phyloP scores from a whole-genome alignment of 2,329 filamentous ascomycete species.

The Diaporthe eres region DNA sequence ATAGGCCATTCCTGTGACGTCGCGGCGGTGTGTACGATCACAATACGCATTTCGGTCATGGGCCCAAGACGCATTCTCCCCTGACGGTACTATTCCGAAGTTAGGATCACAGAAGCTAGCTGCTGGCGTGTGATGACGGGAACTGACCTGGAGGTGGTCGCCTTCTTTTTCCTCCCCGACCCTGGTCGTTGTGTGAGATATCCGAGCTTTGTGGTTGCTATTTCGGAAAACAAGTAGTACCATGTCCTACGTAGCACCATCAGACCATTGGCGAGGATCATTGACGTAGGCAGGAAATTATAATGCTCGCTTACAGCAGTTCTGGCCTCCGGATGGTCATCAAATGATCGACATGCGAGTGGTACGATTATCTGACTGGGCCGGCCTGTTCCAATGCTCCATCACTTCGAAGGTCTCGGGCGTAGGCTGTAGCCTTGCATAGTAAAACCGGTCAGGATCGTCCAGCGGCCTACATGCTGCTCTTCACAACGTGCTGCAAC shows the following conservation, averaged over 20 bases:
- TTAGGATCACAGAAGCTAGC: neutral
- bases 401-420: neutral
- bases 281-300: neutral
- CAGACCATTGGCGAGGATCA: neutral
- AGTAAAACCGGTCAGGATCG: neutral
- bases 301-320: neutral
- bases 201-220: neutral
- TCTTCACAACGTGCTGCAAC: neutral
- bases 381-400: neutral
- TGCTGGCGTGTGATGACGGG: neutral
- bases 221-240: neutral
- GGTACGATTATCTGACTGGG: neutral
- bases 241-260: slow-evolving; percentile 9
- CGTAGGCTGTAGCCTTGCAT: neutral
- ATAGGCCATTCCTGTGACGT: neutral
- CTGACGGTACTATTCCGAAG: neutral
- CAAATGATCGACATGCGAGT: neutral
- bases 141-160: neutral
- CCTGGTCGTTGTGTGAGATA: neutral
- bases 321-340: neutral
- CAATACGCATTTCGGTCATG: neutral
- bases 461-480: neutral
- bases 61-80: neutral
- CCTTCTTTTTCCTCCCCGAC: neutral
- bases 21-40: neutral